phyloP scores from a whole-genome alignment of 1,284 basidiomycete species.

The Golubevia pallescens region DNA sequence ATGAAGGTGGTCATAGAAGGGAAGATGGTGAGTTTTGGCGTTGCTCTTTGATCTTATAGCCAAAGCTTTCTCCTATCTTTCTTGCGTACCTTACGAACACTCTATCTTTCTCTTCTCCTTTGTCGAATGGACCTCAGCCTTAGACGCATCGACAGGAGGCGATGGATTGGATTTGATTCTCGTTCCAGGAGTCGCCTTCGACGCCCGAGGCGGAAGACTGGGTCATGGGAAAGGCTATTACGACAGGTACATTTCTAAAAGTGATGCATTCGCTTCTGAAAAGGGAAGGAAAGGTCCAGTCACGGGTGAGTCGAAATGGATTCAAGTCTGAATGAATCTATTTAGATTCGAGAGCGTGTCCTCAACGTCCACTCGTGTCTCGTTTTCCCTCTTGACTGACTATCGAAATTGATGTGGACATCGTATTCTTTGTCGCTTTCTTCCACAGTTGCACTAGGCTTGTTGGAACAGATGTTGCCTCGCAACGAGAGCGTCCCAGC shows the following conservation, averaged over 20 bases:
- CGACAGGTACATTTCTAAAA: slow-evolving; percentile 51
- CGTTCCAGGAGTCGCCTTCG: slow-evolving; percentile 55
- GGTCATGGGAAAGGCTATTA: slow-evolving; percentile 64
- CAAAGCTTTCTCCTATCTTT: no score
- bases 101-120: no score
- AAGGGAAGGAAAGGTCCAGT: slow-evolving; percentile 18
- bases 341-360: neutral
- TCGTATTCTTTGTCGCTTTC: neutral
- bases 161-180: slow-evolving; percentile 57
- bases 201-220: slow-evolving; percentile 36
- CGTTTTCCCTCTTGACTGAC: neutral
- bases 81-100: neutral
- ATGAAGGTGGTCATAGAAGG: neutral
- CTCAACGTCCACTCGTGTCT: slow-evolving; percentile 3
- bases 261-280: slow-evolving; percentile 26
- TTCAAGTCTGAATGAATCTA: neutral
- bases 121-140: slow-evolving; percentile 16
- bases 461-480: slow-evolving; percentile 34
- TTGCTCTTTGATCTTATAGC: no score
- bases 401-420: neutral
- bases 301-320: slow-evolving; percentile 9
- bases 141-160: slow-evolving; percentile 28
- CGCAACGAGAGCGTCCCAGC: slow-evolving; percentile 25
- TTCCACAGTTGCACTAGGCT: slow-evolving; percentile 34
- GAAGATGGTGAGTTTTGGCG: slow-evolving; percentile 19